These are phyloP conservation scores for Asterionellopsis glacialis DNA, from an alignment of 108 stramenopile species.

Conservation along the genomic window DNA sequence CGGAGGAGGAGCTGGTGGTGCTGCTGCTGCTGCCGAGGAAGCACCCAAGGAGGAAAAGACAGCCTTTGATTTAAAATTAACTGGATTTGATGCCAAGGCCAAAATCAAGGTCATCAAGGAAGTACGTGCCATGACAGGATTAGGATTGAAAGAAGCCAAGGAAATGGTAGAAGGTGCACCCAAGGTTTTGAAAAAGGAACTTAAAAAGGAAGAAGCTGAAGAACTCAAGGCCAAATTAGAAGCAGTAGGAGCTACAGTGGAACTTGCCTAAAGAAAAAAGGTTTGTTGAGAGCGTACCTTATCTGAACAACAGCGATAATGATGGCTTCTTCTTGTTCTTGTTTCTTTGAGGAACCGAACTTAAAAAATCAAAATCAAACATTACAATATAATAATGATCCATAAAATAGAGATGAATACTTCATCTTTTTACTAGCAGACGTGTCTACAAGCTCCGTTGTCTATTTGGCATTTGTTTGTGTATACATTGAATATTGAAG, in stretches of 20 bases:
- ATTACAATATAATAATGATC: too few species aligned
- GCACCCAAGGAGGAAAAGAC: conserved; percentile 57
- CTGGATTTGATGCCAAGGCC: conserved; percentile 85
- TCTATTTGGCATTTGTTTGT: too few species aligned
- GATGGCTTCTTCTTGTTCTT: too few species aligned
- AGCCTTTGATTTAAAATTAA: conserved; percentile 81
- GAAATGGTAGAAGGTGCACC: conserved; percentile 89
- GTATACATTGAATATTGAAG: too few species aligned
- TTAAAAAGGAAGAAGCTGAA: conserved; percentile 90
- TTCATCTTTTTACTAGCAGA: too few species aligned
- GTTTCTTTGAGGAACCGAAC: too few species aligned
- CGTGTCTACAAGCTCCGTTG: too few species aligned
- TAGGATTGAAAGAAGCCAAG: conserved; percentile 92
- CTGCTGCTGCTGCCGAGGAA: conserved; percentile 40
- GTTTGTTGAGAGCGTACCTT: too few species aligned
- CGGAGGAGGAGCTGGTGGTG: conserved; percentile 23
- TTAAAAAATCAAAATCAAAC: too few species aligned
- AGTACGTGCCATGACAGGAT: conserved; percentile 69
- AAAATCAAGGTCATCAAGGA: conserved; percentile 94
- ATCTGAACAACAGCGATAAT: too few species aligned
- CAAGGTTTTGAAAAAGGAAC: conserved; percentile 69
- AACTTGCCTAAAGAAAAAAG: conserved; percentile 54
- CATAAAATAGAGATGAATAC: too few species aligned
- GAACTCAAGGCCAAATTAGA: conserved; percentile 80
- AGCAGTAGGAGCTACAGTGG: conserved; percentile 73